Conservation (phyloP, 1,284 basidiomycete genomes). For the Sanghuangporus baumii region DNA sequence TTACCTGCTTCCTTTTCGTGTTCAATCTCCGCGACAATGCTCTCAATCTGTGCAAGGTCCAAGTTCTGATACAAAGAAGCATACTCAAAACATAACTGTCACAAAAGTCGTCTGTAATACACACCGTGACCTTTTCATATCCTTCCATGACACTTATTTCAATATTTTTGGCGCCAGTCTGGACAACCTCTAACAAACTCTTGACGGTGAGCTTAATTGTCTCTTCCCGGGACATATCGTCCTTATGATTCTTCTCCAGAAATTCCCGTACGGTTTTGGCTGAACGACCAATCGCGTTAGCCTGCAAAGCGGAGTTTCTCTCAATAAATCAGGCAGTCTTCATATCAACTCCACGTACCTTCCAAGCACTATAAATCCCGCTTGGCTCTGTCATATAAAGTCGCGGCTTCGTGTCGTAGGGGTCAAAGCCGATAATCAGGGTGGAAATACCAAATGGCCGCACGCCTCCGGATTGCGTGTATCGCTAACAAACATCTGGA, state of each 20-base stretch:
- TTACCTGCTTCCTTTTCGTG: constrained; percentile 90
- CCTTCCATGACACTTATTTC: constrained; percentile 96
- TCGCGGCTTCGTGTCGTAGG: constrained; percentile 81
- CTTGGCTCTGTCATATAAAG: constrained; percentile 97
- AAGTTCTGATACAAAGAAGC: constrained; percentile 53
- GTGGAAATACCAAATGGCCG: constrained; percentile 98
- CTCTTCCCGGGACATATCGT: constrained; percentile 83
- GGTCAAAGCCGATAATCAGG: constrained; percentile 96
- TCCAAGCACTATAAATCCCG: constrained; percentile 98
- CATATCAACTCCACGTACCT: constrained; percentile 48
- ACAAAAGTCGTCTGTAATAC: constrained; percentile 26
- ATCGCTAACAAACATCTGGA: constrained; percentile 49
- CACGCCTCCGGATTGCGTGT: constrained; percentile 99
- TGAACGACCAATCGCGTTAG: constrained; percentile 95
- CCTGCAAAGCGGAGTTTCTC: constrained; percentile 41
- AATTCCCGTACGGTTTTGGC: constrained; percentile 99
- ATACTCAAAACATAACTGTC: constrained; percentile 6
- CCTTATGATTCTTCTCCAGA: constrained; percentile 96
- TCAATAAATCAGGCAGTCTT: not conserved
- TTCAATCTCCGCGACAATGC: constrained; percentile 87
- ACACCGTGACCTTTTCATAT: constrained; percentile 84
- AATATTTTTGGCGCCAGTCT: constrained; percentile 99
- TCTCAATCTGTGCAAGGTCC: constrained; percentile 82
- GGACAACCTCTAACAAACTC: constrained; percentile 95
- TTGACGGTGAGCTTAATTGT: constrained; percentile 95